Evolutionary conservation across 2,329 filamentous ascomycete species (phyloP), one percentile per base, ranked within the genome.

Genomic region (Arthrocladium fulminans): DNA sequence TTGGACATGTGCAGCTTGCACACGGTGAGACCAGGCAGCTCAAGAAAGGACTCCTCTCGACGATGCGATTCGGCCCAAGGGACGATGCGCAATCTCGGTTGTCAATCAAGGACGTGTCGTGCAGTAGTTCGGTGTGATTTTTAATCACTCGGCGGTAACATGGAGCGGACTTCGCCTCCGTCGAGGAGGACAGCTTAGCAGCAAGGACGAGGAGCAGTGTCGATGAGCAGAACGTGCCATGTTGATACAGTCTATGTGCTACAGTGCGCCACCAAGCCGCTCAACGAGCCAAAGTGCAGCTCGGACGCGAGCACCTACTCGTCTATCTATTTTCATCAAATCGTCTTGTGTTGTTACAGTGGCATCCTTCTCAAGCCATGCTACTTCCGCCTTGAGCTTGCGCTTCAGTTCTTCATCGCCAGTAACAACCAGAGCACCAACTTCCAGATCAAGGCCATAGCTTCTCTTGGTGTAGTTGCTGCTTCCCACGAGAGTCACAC

Each of bases 391-490:
- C 6, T 77, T 83, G n/a, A 97, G 69, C 45, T 81, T 76, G 50
- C 70, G 70, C 65, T 87, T 86, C 57, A 98, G 66, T 0, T 72
- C 76, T 20, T 82, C 72, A 60, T 97, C 83, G 19, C 73, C 73
- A 1, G 92, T 98, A 3, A 96, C 79, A 23, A 98, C 83, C 50
- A 96, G 66, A 1, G 86, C 86, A 27, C 94, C 92, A 0, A 84
- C 86, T 64, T 98, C 92, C 2, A 98, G 74, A 66, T 98, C 92
- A 35, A 96, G 77, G 34, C 84, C 83, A 67, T 98, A 97, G 61
- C 87, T 94, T 40, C 92, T 76, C 65, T 92, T 89, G 0, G 92
- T 98, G 66, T 97, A 98, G 63, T 98, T 98, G 8, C 85, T 92
- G 62, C 86, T 94, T 1, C 92, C 92, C 1, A 98, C 78, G 15